A percentile compares a stretch with the other conserved stretches of the same genome.
phyloP scores from a whole-genome alignment of 106 monocot species.

The Apostasia ramifera region DNA sequence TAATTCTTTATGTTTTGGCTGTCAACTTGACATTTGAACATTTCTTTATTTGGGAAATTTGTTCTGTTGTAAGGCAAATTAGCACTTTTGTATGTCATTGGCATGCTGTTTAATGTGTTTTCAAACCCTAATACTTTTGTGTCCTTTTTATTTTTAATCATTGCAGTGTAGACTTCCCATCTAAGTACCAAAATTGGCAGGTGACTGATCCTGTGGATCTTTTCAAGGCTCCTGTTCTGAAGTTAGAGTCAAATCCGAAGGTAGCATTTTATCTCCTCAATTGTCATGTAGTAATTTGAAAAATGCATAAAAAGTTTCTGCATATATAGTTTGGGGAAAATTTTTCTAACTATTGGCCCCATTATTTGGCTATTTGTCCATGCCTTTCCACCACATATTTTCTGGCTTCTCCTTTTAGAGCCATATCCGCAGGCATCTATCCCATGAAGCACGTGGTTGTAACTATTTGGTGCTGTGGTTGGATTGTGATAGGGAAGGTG shows the following conservation, averaged over 20 bases:
- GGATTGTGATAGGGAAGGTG: slow-evolving; percentile 98
- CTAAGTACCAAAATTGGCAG: slow-evolving; percentile 86
- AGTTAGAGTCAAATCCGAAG: slow-evolving; percentile 93
- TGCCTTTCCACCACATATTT: neutral
- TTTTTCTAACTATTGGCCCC: neutral
- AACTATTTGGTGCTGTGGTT: slow-evolving; percentile 78
- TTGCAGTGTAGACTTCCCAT: slow-evolving; percentile 81
- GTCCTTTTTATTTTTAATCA: slow-evolving; percentile 1
- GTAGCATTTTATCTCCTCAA: slow-evolving; percentile 22
- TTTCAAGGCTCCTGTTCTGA: slow-evolving; percentile 71
- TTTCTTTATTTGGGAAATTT: neutral
- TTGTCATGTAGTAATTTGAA: slow-evolving; percentile 3
- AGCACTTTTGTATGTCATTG: too few species aligned
- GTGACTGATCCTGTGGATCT: slow-evolving; percentile 83
- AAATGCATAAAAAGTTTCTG: neutral
- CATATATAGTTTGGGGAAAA: neutral
- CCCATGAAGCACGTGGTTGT: slow-evolving; percentile 81
- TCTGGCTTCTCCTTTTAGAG: slow-evolving; percentile 32
- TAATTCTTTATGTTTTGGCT: neutral
- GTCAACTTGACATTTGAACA: neutral
- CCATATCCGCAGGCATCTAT: slow-evolving; percentile 81
- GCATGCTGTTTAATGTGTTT: neutral
- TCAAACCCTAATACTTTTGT: too few species aligned
- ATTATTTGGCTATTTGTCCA: neutral
- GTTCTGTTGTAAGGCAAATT: neutral